A percentile compares a stretch with the other conserved stretches of the same genome.
These are phyloP conservation scores for Pachysandra terminalis DNA, from an alignment of 164 flowering plant species.

Conservation along the genomic window DNA sequence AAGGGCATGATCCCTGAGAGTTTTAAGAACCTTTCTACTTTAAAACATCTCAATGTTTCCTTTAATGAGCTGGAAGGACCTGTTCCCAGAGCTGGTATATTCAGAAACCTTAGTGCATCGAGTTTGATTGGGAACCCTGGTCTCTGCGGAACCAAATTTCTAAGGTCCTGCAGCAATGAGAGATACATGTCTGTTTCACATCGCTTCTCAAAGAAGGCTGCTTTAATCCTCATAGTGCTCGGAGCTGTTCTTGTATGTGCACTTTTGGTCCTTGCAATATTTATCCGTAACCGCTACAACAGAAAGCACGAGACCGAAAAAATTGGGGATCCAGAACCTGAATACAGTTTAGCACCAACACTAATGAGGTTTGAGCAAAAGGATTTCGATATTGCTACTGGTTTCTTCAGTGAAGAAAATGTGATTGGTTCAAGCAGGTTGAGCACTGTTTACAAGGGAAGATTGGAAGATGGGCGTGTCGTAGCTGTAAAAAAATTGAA, in stretches of 20 bases:
- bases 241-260: constrained; percentile 33
- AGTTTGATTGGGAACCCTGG: constrained; percentile 52
- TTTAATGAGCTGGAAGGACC: constrained; percentile 68
- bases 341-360: constrained; percentile 20
- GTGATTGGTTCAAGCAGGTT: constrained; percentile 57
- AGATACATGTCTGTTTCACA: constrained; percentile 15
- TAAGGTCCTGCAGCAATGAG: constrained; percentile 32
- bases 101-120: constrained; percentile 30
- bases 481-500: constrained; percentile 68
- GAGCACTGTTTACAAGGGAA: constrained; percentile 79
- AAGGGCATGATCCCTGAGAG: constrained; percentile 54
- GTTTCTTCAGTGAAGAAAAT: constrained; percentile 43
- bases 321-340: constrained; percentile 17
- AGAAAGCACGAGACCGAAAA: constrained; percentile 18
- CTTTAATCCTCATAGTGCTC: constrained; percentile 29
- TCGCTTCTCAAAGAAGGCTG: constrained; percentile 32
- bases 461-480: constrained; percentile 39
- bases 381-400: constrained; percentile 57
- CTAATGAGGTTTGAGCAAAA: constrained; percentile 48
- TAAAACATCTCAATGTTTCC: constrained; percentile 65
- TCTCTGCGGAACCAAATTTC: constrained; percentile 56
- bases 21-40: constrained; percentile 34
- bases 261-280: constrained; percentile 26
- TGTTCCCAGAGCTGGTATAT: constrained; percentile 55
- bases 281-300: constrained; percentile 12